Evolutionary conservation across 2,329 filamentous ascomycete genomes (phyloP).

Genomic region (Penicillium nordicum): DNA sequence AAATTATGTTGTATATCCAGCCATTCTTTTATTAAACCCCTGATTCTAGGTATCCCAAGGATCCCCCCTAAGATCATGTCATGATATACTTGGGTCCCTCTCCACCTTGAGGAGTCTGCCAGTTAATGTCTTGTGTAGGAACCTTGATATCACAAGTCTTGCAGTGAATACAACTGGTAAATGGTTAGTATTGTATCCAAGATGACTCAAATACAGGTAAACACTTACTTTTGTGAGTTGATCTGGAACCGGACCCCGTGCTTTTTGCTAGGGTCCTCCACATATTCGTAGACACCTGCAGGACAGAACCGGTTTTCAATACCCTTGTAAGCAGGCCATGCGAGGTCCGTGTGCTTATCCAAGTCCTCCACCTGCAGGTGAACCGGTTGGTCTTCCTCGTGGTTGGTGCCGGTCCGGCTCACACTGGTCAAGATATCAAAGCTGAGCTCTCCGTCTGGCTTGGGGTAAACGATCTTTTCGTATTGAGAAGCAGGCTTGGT

Average conservation of each 20-base stretch:
- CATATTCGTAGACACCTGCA: conserved; percentile 95
- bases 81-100: conserved; percentile 67
- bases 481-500: conserved; percentile 78
- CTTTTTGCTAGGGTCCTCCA: conserved; percentile 84
- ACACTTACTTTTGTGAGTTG: conserved; percentile 88
- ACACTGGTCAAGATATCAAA: conserved; percentile 97
- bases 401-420: conserved; percentile 91
- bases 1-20: background rate
- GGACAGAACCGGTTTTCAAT: conserved; percentile 96
- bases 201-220: background rate
- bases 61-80: conserved; percentile 40
- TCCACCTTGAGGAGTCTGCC: conserved; percentile 90
- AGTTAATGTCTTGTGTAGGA: conserved; percentile 94
- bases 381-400: conserved; percentile 97
- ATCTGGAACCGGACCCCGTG: conserved; percentile 95
- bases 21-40: conserved; percentile 5
- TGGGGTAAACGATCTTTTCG: conserved; percentile 90
- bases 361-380: conserved; percentile 94
- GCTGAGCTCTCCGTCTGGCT: conserved; percentile 89
- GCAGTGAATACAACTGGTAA: conserved; percentile 86
- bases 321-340: conserved; percentile 85
- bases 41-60: background rate
- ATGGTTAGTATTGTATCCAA: conserved; percentile 15
- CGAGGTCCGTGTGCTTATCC: conserved; percentile 79
- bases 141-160: conserved; percentile 99